Percentiles rank a stretch among this genome's conserved stretches.
Conservation (phyloP, 495 filamentous ascomycete species). For the Hypoxylon lienhwacheense region DNA sequence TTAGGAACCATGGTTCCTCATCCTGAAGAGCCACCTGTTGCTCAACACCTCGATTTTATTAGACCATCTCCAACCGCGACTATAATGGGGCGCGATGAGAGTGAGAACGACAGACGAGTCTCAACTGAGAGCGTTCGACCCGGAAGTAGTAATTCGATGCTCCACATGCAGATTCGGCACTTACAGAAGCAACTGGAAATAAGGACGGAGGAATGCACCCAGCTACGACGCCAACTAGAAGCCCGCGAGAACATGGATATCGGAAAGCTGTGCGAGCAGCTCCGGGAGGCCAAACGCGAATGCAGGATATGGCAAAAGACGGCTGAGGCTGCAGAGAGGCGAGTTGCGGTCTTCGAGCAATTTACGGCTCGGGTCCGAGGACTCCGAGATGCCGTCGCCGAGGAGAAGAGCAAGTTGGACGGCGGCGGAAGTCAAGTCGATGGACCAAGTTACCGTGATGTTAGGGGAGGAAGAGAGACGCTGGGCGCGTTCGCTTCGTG, state of each 20-base stretch:
- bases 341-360: slow-evolving; percentile 44
- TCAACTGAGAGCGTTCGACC: slow-evolving; percentile 17
- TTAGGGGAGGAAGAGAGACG: background rate
- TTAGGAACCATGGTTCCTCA: slow-evolving; percentile 34
- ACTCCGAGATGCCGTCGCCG: slow-evolving; percentile 13
- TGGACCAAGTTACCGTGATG: background rate
- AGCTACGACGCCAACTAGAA: slow-evolving; percentile 47
- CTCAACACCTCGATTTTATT: slow-evolving; percentile 32
- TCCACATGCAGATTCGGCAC: slow-evolving; percentile 50
- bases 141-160: slow-evolving; percentile 39
- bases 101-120: slow-evolving; percentile 3
- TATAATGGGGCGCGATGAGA: slow-evolving; percentile 1
- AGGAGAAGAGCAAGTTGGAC: background rate
- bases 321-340: slow-evolving; percentile 55
- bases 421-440: slow-evolving; percentile 13
- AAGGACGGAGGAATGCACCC: slow-evolving; percentile 45
- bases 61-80: slow-evolving; percentile 15
- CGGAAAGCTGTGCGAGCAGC: slow-evolving; percentile 47
- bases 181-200: slow-evolving; percentile 48
- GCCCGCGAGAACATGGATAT: slow-evolving; percentile 43
- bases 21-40: slow-evolving; percentile 35
- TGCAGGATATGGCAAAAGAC: slow-evolving; percentile 51
- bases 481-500: no score
- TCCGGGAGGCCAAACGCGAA: slow-evolving; percentile 49
- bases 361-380: slow-evolving; percentile 35